phyloP scores from a whole-genome alignment of 1,284 basidiomycete species.

The Chalciporus sp. region DNA sequence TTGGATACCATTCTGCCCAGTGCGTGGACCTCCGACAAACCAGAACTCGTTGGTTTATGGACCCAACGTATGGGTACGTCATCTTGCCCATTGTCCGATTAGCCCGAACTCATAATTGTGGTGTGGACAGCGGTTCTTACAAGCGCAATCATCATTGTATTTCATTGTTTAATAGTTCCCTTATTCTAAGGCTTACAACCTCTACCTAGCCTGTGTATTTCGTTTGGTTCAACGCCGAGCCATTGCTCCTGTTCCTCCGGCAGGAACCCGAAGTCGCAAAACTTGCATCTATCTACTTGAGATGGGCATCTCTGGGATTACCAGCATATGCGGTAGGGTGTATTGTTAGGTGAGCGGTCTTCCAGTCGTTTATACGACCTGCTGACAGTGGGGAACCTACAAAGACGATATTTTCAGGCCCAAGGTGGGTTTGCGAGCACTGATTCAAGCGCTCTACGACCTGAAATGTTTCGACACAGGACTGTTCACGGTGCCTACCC shows the following conservation, averaged over 20 bases:
- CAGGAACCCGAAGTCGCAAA: slow-evolving; percentile 87
- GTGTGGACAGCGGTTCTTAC: background rate
- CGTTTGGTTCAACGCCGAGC: slow-evolving; percentile 82
- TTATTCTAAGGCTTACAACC: background rate
- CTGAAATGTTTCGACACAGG: slow-evolving; percentile 37
- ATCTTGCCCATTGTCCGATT: background rate
- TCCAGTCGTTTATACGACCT: background rate
- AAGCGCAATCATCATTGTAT: slow-evolving; percentile 45
- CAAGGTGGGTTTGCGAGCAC: slow-evolving; percentile 53
- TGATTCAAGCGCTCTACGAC: background rate
- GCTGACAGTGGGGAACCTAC: slow-evolving; percentile 10
- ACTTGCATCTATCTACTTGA: slow-evolving; percentile 76
- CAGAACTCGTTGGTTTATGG: slow-evolving; percentile 88
- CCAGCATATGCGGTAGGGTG: slow-evolving; percentile 86
- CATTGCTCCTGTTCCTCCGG: slow-evolving; percentile 74
- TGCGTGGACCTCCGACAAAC: slow-evolving; percentile 87
- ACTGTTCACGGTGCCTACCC: slow-evolving; percentile 83
- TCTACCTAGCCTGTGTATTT: slow-evolving; percentile 55
- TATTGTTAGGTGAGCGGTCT: slow-evolving; percentile 52
- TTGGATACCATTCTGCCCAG: slow-evolving; percentile 90
- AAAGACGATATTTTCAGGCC: slow-evolving; percentile 82
- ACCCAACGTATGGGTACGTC: slow-evolving; percentile 80
- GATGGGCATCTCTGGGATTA: slow-evolving; percentile 76
- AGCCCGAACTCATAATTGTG: background rate
- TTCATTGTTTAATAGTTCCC: slow-evolving; percentile 24